A percentile compares a stretch with the other conserved stretches of the same genome.
These are phyloP conservation scores for Chamaecyparis obtusa DNA, from an alignment of 75 land plant species.

Conservation along the genomic window DNA sequence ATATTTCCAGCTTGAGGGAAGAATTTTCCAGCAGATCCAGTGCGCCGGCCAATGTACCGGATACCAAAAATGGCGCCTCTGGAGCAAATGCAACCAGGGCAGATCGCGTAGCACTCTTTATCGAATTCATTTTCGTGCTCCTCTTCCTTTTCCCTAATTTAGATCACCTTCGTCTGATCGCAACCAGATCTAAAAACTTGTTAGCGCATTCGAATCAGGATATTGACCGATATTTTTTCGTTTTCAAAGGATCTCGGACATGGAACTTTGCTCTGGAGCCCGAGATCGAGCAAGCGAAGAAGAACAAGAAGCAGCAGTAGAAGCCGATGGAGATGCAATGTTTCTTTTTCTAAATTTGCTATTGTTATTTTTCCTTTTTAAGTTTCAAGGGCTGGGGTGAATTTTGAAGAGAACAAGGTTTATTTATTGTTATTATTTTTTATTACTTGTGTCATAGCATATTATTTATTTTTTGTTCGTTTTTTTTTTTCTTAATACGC, in stretches of 20 bases:
- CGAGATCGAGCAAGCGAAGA: too few species aligned
- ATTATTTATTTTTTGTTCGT: too few species aligned
- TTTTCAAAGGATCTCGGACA: not conserved
- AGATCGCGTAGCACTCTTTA: slow-evolving; percentile 78
- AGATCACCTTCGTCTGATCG: not conserved
- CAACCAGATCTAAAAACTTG: not conserved
- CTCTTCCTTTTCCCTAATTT: not conserved
- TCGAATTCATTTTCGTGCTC: slow-evolving; percentile 44
- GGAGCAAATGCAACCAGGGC: slow-evolving; percentile 85
- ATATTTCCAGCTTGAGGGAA: slow-evolving; percentile 77
- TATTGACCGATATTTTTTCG: too few species aligned
- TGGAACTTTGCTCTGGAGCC: not conserved
- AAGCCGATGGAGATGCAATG: too few species aligned
- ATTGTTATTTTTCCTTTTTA: too few species aligned
- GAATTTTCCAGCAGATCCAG: slow-evolving; percentile 84
- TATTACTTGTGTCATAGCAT: too few species aligned
- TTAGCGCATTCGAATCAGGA: not conserved
- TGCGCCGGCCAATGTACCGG: slow-evolving; percentile 93
- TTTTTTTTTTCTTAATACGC: too few species aligned
- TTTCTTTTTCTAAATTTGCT: too few species aligned
- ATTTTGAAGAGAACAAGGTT: too few species aligned
- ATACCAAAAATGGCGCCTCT: slow-evolving; percentile 70
- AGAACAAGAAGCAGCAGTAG: too few species aligned
- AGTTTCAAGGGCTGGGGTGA: too few species aligned
- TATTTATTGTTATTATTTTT: too few species aligned